Evolutionary conservation across 768 basidiomycete species (phyloP).

Genomic region (Phaffia tasmanica): DNA sequence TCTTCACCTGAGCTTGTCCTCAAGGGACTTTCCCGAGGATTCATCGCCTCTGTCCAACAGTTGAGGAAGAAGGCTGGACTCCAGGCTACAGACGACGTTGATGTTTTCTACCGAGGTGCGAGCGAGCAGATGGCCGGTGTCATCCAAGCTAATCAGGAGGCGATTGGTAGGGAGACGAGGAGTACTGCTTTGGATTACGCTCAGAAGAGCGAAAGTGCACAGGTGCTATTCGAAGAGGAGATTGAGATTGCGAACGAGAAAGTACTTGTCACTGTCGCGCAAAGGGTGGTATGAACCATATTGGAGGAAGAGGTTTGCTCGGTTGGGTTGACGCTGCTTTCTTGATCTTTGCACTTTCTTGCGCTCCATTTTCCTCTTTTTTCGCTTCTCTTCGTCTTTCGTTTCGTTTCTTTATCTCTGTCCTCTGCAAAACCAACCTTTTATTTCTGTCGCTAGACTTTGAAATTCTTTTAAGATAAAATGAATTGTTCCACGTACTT

Average conservation of each 20-base stretch:
- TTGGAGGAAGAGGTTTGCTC: conserved; percentile 1
- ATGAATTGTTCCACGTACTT: no score
- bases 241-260: conserved; percentile 27
- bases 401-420: no score
- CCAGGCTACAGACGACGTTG: conserved; percentile 86
- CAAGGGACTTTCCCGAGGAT: conserved; percentile 78
- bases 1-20: conserved; percentile 72
- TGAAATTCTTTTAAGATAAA: no score
- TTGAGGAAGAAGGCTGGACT: conserved; percentile 90
- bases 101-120: conserved; percentile 65
- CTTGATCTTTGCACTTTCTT: no score
- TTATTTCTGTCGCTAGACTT: no score
- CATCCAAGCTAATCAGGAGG: conserved; percentile 43
- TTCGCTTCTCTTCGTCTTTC: no score
- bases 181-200: conserved; percentile 54
- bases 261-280: conserved; percentile 3
- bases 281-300: background rate
- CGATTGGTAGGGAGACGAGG: conserved; percentile 60
- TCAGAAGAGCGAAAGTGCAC: conserved; percentile 44
- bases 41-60: conserved; percentile 88
- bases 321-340: no score
- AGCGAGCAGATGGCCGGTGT: conserved; percentile 44
- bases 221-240: conserved; percentile 67
- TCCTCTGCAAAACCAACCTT: no score
- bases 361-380: no score